Conservation (phyloP, 1,284 basidiomycete species). For the Sphagnurus paluster region DNA sequence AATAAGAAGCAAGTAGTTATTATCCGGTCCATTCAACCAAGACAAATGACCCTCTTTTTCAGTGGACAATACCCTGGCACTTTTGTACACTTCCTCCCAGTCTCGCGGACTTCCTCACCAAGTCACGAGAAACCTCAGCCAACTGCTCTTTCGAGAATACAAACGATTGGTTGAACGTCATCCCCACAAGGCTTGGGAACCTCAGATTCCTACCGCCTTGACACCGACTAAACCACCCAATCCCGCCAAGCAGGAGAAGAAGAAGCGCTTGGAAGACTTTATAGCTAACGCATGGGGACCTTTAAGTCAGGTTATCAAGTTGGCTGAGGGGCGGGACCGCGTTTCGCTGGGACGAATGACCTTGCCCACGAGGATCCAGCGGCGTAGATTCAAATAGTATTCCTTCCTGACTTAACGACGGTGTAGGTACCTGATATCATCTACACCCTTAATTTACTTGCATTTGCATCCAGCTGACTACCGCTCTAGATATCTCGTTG, state of each 20-base stretch:
- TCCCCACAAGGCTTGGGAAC: constrained; percentile 44
- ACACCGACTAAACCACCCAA: constrained; percentile 18
- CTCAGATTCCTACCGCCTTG: constrained; percentile 31
- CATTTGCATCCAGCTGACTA: too few species aligned
- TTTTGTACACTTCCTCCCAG: constrained; percentile 55
- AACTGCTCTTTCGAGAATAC: constrained; percentile 36
- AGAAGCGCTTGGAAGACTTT: constrained; percentile 23
- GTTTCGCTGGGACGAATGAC: constrained; percentile 41
- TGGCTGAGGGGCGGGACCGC: constrained; percentile 50
- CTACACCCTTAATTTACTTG: constrained; percentile 1
- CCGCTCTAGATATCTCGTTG: neutral
- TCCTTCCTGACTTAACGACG: neutral
- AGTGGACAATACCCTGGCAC: constrained; percentile 60
- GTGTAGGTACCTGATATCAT: too few species aligned
- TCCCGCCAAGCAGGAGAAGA: constrained; percentile 16
- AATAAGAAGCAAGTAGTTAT: constrained; percentile 34
- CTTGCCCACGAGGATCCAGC: constrained; percentile 7
- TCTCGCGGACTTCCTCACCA: constrained; percentile 63
- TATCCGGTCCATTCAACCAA: constrained; percentile 1
- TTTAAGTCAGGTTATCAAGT: constrained; percentile 46
- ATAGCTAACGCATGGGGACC: constrained; percentile 34
- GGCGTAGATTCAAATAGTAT: constrained; percentile 16
- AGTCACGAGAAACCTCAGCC: constrained; percentile 50
- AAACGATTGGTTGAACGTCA: constrained; percentile 26
- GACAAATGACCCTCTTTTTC: constrained; percentile 3